Percentiles rank a stretch among this genome's conserved stretches.
Evolutionary conservation across 2,329 filamentous ascomycete species (phyloP).

Genomic region (Zopfia rhizophila): DNA sequence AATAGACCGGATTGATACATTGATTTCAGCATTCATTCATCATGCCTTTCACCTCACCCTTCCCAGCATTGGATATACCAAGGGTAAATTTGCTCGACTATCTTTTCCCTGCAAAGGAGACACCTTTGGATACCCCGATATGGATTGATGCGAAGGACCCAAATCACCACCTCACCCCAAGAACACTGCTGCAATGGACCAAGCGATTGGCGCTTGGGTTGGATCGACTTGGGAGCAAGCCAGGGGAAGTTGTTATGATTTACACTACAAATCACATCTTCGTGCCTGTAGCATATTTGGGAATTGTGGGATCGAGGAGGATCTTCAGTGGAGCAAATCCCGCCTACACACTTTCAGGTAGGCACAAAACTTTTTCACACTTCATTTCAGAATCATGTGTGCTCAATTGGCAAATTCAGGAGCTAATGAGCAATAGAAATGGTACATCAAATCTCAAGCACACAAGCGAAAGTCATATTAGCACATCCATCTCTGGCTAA

Average conservation of each 20-base stretch:
- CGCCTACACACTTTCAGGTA: constrained; percentile 61
- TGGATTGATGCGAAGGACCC: constrained; percentile 63
- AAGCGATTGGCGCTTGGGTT: constrained; percentile 61
- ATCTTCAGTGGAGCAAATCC: constrained; percentile 67
- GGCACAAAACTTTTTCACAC: constrained; percentile 20
- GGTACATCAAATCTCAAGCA: constrained; percentile 46
- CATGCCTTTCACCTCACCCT: constrained; percentile 58
- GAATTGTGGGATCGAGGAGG: constrained; percentile 61
- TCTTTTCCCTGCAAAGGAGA: constrained; percentile 40
- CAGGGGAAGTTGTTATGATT: constrained; percentile 63
- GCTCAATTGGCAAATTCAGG: not conserved
- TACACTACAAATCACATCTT: constrained; percentile 65
- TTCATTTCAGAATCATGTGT: not conserved
- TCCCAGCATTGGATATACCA: constrained; percentile 56
- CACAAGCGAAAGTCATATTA: constrained; percentile 44
- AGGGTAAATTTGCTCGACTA: constrained; percentile 55
- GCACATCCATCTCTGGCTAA: constrained; percentile 42
- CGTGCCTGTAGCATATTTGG: constrained; percentile 63
- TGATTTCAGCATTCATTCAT: constrained; percentile 8
- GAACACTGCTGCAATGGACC: constrained; percentile 60
- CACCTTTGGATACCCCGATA: constrained; percentile 55
- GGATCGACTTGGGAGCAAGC: constrained; percentile 55
- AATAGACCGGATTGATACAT: constrained; percentile 3
- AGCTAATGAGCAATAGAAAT: constrained; percentile 39
- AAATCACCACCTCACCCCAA: constrained; percentile 56